These are phyloP conservation scores for Cercospora zeina DNA, from an alignment of 2,329 filamentous ascomycete species.

Conservation along the genomic window DNA sequence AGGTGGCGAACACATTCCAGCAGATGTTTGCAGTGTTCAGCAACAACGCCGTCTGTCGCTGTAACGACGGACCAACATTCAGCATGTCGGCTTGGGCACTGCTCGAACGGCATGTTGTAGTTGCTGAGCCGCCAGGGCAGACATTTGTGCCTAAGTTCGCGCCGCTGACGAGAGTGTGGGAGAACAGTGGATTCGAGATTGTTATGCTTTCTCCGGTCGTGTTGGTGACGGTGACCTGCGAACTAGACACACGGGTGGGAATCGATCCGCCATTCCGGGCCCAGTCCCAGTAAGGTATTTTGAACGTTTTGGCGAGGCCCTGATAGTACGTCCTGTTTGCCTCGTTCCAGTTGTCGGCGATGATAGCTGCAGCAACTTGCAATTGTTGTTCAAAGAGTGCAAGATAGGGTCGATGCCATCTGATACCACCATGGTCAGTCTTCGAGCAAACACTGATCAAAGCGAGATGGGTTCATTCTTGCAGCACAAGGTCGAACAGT, in stretches of 20 bases:
- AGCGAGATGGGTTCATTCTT: too few relatives aligned
- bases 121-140: slow-evolving; percentile 35
- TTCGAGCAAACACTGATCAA: neutral
- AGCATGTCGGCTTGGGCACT: slow-evolving; percentile 36
- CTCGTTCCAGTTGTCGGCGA: slow-evolving; percentile 28
- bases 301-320: slow-evolving; percentile 28
- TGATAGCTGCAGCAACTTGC: slow-evolving; percentile 25
- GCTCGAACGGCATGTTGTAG: slow-evolving; percentile 33
- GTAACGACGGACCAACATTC: slow-evolving; percentile 23
- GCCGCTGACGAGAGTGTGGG: slow-evolving; percentile 28
- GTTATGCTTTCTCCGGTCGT: slow-evolving; percentile 30
- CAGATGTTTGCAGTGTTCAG: slow-evolving; percentile 32
- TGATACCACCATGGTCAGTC: slow-evolving; percentile 4
- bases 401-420: slow-evolving; percentile 35
- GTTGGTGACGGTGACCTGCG: slow-evolving; percentile 32
- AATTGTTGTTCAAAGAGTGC: slow-evolving; percentile 35
- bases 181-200: slow-evolving; percentile 36
- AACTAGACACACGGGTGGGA: slow-evolving; percentile 31
- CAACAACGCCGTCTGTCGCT: slow-evolving; percentile 30
- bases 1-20: slow-evolving; percentile 35
- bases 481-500: neutral
- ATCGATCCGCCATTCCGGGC: slow-evolving; percentile 29
- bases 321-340: slow-evolving; percentile 25
- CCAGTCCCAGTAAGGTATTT: slow-evolving; percentile 38
- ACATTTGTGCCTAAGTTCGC: slow-evolving; percentile 33